Conservation (phyloP, 2,329 filamentous ascomycete species). For the Claviceps sp. region DNA sequence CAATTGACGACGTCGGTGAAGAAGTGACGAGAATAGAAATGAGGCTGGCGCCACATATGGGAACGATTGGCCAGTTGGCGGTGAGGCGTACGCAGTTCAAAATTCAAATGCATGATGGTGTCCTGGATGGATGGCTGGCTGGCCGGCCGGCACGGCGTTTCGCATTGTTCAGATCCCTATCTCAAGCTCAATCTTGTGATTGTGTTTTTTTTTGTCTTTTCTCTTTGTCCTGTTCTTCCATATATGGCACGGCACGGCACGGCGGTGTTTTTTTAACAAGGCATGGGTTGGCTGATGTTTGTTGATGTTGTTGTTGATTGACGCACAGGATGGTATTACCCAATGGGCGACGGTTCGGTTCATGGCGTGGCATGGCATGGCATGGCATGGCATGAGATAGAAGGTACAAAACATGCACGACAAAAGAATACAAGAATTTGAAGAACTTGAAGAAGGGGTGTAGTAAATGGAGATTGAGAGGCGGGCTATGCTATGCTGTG, state of each 20-base stretch:
- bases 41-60: neutral
- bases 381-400: constrained; percentile 7
- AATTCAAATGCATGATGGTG: constrained; percentile 1
- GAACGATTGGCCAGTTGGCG: neutral
- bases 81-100: constrained; percentile 1
- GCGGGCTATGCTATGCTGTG: neutral
- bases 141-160: constrained; percentile 4
- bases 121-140: neutral
- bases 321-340: constrained; percentile 1
- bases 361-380: neutral
- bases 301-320: neutral
- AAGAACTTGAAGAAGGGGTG: neutral
- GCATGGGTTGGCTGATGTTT: constrained; percentile 1
- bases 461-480: neutral
- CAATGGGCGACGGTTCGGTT: neutral
- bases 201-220: neutral
- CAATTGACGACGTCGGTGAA: neutral
- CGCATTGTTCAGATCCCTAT: constrained; percentile 3
- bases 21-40: neutral
- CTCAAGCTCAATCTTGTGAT: neutral
- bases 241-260: constrained; percentile 2
- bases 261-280: constrained; percentile 1
- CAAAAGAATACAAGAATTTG: neutral
- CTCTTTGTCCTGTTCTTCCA: neutral
- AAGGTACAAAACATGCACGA: constrained; percentile 1